A percentile compares a stretch with the other conserved stretches of the same genome.
These are phyloP conservation scores for Lachancea nothofagi DNA, from an alignment of 805 yeast species.

Conservation along the genomic window DNA sequence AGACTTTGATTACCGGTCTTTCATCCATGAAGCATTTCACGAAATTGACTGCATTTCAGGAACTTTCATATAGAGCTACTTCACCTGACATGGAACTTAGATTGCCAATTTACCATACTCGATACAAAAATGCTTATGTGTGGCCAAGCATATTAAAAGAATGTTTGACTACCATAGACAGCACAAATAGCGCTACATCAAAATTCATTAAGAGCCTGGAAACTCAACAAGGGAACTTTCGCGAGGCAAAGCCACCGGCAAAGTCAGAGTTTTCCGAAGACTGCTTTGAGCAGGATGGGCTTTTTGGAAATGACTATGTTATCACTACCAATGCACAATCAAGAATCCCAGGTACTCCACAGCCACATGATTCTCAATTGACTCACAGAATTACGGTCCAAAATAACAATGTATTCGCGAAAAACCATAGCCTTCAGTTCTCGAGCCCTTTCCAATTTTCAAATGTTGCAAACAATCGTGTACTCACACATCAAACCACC, in stretches of 20 bases:
- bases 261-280: background rate
- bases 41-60: constrained; percentile 68
- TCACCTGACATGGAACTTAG: constrained; percentile 44
- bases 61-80: constrained; percentile 59
- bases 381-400: constrained; percentile 23
- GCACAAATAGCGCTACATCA: constrained; percentile 38
- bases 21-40: constrained; percentile 45
- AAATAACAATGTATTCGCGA: constrained; percentile 21
- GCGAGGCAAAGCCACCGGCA: constrained; percentile 6
- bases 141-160: constrained; percentile 62
- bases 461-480: constrained; percentile 21
- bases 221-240: constrained; percentile 9
- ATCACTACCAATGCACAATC: constrained; percentile 12
- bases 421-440: constrained; percentile 6
- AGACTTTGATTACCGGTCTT: constrained; percentile 59
- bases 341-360: constrained; percentile 19
- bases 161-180: constrained; percentile 50
- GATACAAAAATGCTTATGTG: constrained; percentile 39
- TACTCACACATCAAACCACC: constrained; percentile 27
- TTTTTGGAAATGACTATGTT: constrained; percentile 35
- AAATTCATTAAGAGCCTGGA: constrained; percentile 21
- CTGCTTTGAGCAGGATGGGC: constrained; percentile 8
- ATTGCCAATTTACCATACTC: constrained; percentile 47
- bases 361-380: constrained; percentile 6
- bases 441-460: constrained; percentile 11